These are phyloP conservation scores for Quambalaria eucalypti DNA, from an alignment of 1,284 basidiomycete genomes.

Conservation along the genomic window DNA sequence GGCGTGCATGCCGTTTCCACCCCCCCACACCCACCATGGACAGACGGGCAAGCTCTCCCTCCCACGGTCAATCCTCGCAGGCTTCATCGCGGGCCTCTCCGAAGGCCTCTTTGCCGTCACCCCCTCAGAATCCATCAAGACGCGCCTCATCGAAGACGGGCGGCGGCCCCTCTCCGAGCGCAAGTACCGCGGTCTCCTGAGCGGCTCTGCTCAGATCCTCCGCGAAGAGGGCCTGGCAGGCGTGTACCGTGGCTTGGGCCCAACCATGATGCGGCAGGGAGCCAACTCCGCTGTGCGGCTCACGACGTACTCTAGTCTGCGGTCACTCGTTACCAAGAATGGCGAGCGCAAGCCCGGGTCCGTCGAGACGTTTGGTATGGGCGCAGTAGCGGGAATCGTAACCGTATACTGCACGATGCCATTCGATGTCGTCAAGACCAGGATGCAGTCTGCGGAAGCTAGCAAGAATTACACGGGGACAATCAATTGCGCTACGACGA, in stretches of 20 bases:
- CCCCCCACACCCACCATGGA: background rate
- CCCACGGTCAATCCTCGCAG: constrained; percentile 54
- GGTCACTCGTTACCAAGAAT: constrained; percentile 46
- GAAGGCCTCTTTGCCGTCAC: constrained; percentile 90
- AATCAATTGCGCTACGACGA: constrained; percentile 65
- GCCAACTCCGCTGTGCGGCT: constrained; percentile 92
- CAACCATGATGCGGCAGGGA: constrained; percentile 87
- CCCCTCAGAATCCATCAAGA: constrained; percentile 97
- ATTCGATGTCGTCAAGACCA: constrained; percentile 83
- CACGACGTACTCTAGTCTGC: constrained; percentile 81
- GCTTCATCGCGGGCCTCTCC: constrained; percentile 81
- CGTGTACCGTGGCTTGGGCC: constrained; percentile 81
- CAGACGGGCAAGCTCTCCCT: constrained; percentile 10
- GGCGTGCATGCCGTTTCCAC: background rate
- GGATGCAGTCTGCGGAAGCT: constrained; percentile 84
- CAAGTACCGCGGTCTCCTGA: constrained; percentile 62
- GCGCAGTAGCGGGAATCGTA: constrained; percentile 82
- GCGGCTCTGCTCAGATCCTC: constrained; percentile 74
- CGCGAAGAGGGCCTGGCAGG: constrained; percentile 66
- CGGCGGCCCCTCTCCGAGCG: constrained; percentile 73
- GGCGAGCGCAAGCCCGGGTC: constrained; percentile 56
- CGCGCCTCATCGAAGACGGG: constrained; percentile 88
- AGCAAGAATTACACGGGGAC: constrained; percentile 73
- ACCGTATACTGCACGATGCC: constrained; percentile 59
- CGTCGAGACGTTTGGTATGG: constrained; percentile 77